Percentiles rank a stretch among this genome's conserved stretches.
Evolutionary conservation across 2,329 filamentous ascomycete species (phyloP).

Genomic region (Penicillium sp.): DNA sequence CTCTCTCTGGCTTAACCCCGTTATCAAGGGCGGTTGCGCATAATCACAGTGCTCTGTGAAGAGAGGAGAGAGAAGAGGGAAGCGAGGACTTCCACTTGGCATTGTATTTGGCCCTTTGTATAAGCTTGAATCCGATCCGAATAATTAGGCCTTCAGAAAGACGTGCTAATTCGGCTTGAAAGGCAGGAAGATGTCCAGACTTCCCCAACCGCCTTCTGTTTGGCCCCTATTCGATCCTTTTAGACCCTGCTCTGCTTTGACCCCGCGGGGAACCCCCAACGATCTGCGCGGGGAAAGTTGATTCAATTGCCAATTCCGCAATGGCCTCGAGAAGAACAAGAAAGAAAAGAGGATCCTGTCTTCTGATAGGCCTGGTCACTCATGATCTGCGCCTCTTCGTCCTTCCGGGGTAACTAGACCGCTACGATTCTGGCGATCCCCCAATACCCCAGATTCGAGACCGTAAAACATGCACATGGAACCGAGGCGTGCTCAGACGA

Average conservation of each 20-base stretch:
- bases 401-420: not conserved
- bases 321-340: not conserved
- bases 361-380: not conserved
- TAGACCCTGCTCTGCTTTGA: not conserved
- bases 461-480: not conserved
- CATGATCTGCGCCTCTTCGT: not conserved
- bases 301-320: not conserved
- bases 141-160: too few species aligned
- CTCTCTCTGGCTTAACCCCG: not conserved
- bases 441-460: not conserved
- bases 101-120: not conserved
- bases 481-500: not conserved
- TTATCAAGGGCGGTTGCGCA: not conserved
- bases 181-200: not conserved
- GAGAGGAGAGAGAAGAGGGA: not conserved
- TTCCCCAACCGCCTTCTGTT: not conserved
- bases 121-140: not conserved
- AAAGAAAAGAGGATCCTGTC: not conserved
- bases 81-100: not conserved
- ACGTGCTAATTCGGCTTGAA: not conserved
- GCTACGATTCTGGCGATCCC: not conserved
- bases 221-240: not conserved
- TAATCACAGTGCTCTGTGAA: not conserved
- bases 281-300: conserved; percentile 1
- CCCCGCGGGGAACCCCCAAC: not conserved